Evolutionary conservation across 345 rosid species (phyloP).

Genomic region (Eucalyptus leucophloia): DNA sequence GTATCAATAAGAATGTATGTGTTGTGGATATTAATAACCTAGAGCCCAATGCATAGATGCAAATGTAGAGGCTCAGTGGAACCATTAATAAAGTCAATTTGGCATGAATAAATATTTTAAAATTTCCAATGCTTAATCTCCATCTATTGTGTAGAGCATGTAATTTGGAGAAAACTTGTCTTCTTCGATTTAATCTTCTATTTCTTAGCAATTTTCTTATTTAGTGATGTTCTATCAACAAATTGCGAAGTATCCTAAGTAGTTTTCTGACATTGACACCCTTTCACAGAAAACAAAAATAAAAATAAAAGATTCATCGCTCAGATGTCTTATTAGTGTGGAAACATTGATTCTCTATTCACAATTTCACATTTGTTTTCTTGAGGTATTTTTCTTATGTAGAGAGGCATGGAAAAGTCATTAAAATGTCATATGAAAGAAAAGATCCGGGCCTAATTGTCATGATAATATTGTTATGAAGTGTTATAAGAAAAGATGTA

Average conservation of each 20-base stretch:
- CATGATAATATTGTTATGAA: too few relatives aligned
- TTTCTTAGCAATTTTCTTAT: background rate
- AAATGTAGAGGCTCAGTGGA: background rate
- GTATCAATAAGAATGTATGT: background rate
- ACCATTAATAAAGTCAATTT: background rate
- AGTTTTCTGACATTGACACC: background rate
- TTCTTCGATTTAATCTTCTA: background rate
- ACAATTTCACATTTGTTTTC: too few relatives aligned
- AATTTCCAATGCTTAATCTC: background rate
- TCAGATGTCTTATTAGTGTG: background rate
- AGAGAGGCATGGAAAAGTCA: background rate
- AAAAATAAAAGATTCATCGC: too few relatives aligned
- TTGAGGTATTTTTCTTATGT: background rate
- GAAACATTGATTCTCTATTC: background rate
- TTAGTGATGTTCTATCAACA: background rate
- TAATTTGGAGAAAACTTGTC: background rate
- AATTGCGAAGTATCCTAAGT: background rate
- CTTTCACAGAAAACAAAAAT: too few relatives aligned
- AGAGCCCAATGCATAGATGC: background rate
- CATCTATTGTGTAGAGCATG: background rate
- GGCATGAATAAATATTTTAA: background rate
- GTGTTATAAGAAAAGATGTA: too few relatives aligned
- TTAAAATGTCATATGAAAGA: background rate
- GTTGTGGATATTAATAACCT: background rate
- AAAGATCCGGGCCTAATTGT: background rate